These are phyloP conservation scores for Raphanus sativus DNA, from an alignment of 345 rosid genomes.

Conservation along the genomic window DNA sequence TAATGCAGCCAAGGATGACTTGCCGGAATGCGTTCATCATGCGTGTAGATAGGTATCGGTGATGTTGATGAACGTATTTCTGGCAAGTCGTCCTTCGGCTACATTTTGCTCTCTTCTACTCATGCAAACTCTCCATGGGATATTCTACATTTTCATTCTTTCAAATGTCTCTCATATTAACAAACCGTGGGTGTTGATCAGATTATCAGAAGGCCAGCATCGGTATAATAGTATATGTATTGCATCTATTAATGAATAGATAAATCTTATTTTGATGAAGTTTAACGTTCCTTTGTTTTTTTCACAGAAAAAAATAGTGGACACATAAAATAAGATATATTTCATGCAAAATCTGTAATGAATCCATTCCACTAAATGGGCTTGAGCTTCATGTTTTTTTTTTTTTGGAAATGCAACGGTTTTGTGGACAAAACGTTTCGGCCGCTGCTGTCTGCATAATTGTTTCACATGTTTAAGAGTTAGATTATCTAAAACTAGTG, in stretches of 20 bases:
- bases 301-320: background rate
- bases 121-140: conserved; percentile 5
- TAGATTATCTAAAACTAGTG: background rate
- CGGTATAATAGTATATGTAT: conserved; percentile 4
- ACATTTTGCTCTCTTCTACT: too few species aligned
- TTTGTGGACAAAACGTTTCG: background rate
- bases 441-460: background rate
- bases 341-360: background rate
- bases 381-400: background rate
- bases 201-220: background rate
- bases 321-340: background rate
- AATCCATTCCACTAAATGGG: background rate
- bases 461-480: background rate
- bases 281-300: background rate
- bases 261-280: background rate
- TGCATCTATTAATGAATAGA: background rate
- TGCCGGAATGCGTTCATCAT: conserved; percentile 40
- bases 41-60: background rate
- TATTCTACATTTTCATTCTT: background rate
- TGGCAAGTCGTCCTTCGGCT: conserved; percentile 26
- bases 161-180: background rate
- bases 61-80: background rate
- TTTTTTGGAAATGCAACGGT: background rate
- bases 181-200: background rate
- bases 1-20: conserved; percentile 70